Conservation (phyloP, 192 early-diverging fungal genomes). For the Coemansia sp. region DNA sequence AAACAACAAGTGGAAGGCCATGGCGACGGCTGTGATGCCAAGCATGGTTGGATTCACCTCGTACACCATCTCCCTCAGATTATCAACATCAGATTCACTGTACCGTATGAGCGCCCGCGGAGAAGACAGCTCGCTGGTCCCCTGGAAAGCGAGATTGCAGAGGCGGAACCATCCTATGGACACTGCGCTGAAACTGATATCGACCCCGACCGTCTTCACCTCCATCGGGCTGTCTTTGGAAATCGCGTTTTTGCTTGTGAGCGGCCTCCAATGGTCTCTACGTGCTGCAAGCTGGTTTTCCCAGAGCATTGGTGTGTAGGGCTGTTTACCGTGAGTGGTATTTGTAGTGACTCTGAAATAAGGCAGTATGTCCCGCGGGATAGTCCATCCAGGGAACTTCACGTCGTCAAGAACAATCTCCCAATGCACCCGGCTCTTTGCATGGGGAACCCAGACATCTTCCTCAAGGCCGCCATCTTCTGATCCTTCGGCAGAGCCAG, state of each 20-base stretch:
- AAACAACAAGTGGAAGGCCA: constrained; percentile 57
- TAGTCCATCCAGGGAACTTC: constrained; percentile 36
- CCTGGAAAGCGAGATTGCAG: constrained; percentile 41
- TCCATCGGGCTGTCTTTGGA: constrained; percentile 22
- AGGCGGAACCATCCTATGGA: constrained; percentile 57
- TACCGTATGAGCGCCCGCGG: constrained; percentile 35
- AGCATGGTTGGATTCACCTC: constrained; percentile 61
- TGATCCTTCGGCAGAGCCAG: not conserved
- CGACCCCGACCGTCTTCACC: constrained; percentile 18
- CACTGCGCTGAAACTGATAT: constrained; percentile 33
- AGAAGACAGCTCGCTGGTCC: constrained; percentile 34
- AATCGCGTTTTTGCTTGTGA: constrained; percentile 33
- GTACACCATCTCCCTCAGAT: constrained; percentile 56
- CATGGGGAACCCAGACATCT: constrained; percentile 43
- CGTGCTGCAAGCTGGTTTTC: constrained; percentile 50
- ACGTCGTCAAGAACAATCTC: constrained; percentile 54
- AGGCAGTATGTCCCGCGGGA: constrained; percentile 43
- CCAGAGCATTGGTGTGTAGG: constrained; percentile 53
- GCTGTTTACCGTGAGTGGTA: not conserved
- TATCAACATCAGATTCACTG: constrained; percentile 54
- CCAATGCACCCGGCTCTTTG: constrained; percentile 43
- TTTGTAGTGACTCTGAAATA: constrained; percentile 18
- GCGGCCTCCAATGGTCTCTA: constrained; percentile 41
- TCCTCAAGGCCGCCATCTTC: not conserved
- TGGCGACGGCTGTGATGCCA: constrained; percentile 54